Evolutionary conservation across 192 early-diverging fungal genomes (phyloP), one percentile per base, ranked within the genome.

Genomic region (Pilaira anomala): DNA sequence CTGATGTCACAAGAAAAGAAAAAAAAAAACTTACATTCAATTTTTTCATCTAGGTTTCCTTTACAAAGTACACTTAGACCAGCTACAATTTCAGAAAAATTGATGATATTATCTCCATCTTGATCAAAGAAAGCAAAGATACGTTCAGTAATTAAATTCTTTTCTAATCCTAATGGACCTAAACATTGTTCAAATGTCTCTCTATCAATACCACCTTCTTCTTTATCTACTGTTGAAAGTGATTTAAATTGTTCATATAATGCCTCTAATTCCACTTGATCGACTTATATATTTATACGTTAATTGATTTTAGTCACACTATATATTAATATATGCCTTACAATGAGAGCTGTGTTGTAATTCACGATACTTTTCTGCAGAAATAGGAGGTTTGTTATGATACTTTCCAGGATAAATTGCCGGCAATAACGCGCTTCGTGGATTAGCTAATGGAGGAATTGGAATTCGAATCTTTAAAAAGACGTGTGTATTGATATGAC

Each of bases 381-480:
- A 14, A 1, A 83, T 41, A 3, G 36, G 41, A n/a, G 61, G 64
- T n/a, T 50, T 48, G n/a, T 25, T 49, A 33, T 44, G 44, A 33
- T 69, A 48, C 24, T 66, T 75, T 61, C 73, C 73, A 9, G 93
- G 94, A 72, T 95, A 98, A 55, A 96, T 83, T 24, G 80, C 72
- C 16, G 80, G 82, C 11, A 95, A 66, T 19, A 93, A 78, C 16
- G 91, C 88, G 12, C 77, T 82, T 8, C 88, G 73, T 22, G 88
- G 80, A 69, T 93, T 95, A 53, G 88, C 85, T 26, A 96, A 78
- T n/a, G 93, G 90, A 30, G 96, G 93, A 25, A 96, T 82, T 1
- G 96, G 92, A 62, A 98, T 87, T 6, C 89, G 66, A 49, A 98
- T 93, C 64, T 97, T 95, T 45, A 96, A 77, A 75, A 97, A 89